Conservation (phyloP, 257 asterid genomes). For the Solanum rostratum region DNA sequence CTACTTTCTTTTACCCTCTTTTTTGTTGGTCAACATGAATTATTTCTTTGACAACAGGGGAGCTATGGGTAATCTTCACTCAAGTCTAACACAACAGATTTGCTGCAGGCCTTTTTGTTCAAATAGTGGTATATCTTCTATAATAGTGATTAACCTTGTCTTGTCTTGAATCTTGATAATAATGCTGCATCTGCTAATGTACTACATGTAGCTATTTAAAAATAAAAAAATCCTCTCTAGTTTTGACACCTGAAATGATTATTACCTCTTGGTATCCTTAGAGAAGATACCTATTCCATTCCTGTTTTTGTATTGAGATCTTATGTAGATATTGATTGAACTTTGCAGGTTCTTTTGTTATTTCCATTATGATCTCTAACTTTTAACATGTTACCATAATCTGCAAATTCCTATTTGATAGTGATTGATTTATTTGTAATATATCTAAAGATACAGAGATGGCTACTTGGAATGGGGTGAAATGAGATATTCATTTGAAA, state of each 20-base stretch:
- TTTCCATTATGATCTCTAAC: not conserved
- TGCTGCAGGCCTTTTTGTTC: constrained; percentile 69
- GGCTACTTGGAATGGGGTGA: not conserved
- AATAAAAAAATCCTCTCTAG: not conserved
- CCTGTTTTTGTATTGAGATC: not conserved
- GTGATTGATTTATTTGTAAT: not conserved
- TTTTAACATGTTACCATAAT: not conserved
- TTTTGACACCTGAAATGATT: not conserved
- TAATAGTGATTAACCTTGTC: not conserved
- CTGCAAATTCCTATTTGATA: not conserved
- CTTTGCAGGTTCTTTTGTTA: not conserved
- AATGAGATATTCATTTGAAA: not conserved
- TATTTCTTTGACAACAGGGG: constrained; percentile 27
- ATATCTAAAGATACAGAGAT: not conserved
- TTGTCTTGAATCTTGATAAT: not conserved
- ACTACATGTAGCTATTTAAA: not conserved
- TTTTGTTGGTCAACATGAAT: constrained; percentile 4
- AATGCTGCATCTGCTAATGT: not conserved
- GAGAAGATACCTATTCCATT: not conserved
- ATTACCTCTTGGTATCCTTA: not conserved
- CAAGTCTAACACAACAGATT: constrained; percentile 23
- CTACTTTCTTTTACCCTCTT: not conserved
- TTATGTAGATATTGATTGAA: not conserved
- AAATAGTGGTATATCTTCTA: constrained; percentile 37
- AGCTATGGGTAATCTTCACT: constrained; percentile 16